Evolutionary conservation across 2,329 filamentous ascomycete species (phyloP).

Genomic region (Epichloe gansuensis): DNA sequence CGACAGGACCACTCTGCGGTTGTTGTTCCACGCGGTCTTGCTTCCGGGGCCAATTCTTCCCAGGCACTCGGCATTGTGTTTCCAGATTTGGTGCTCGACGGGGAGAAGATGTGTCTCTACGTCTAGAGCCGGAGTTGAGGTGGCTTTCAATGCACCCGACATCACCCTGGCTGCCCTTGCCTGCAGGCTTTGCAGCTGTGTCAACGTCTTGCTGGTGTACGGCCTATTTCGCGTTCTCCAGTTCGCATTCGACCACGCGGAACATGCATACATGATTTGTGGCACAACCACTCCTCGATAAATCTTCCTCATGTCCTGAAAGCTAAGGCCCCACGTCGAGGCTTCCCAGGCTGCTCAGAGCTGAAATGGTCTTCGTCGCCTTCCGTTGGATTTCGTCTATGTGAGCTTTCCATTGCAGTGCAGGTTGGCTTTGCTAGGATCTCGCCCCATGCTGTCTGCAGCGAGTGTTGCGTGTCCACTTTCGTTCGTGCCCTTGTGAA

Average conservation of each 20-base stretch:
- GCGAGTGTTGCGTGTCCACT: neutral
- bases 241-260: slow-evolving; percentile 12
- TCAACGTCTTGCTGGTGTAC: neutral
- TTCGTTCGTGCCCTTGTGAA: neutral
- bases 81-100: slow-evolving; percentile 9
- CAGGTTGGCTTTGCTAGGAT: neutral
- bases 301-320: slow-evolving; percentile 14
- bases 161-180: slow-evolving; percentile 14
- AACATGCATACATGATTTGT: slow-evolving; percentile 16
- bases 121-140: slow-evolving; percentile 12
- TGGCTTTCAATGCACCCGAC: slow-evolving; percentile 14
- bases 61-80: neutral
- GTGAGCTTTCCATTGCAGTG: slow-evolving; percentile 13
- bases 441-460: neutral
- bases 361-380: slow-evolving; percentile 11
- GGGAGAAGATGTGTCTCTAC: slow-evolving; percentile 15
- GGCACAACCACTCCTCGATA: slow-evolving; percentile 14
- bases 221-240: neutral
- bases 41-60: neutral
- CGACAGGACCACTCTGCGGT: neutral
- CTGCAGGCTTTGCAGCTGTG: neutral
- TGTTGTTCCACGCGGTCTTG: neutral
- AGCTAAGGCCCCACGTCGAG: slow-evolving; percentile 12
- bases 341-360: slow-evolving; percentile 11
- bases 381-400: slow-evolving; percentile 10